A percentile compares a stretch with the other conserved stretches of the same genome.
phyloP scores from a whole-genome alignment of 1,284 basidiomycete species.

The Ceratobasidium sp. region DNA sequence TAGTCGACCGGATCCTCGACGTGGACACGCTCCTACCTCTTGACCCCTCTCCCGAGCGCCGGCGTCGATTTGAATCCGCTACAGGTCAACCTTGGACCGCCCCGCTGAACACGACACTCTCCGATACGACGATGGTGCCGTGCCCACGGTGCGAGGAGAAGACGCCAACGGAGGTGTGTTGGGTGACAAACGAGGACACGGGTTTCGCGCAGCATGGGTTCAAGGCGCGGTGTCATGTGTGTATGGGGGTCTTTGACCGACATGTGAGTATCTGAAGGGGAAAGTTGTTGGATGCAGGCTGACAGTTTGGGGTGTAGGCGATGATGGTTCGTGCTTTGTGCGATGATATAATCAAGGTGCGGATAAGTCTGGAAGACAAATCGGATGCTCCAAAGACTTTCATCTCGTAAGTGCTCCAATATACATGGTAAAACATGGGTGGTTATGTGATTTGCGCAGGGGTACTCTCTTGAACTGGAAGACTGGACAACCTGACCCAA shows the following conservation, averaged over 20 bases:
- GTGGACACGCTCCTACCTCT: conserved; percentile 45
- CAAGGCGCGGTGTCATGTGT: conserved; percentile 39
- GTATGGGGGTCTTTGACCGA: conserved; percentile 31
- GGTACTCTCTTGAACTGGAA: conserved; percentile 42
- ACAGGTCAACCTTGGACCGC: conserved; percentile 43
- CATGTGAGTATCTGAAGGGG: conserved; percentile 10
- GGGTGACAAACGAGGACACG: conserved; percentile 41
- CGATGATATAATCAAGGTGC: conserved; percentile 38
- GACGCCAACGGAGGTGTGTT: conserved; percentile 36
- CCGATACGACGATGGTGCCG: conserved; percentile 32
- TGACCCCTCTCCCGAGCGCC: conserved; percentile 43
- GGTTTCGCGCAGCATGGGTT: conserved; percentile 46
- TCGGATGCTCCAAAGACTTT: conserved; percentile 4
- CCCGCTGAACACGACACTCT: conserved; percentile 12
- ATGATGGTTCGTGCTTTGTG: conserved; percentile 39
- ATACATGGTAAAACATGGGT: conserved; percentile 14
- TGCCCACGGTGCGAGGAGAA: conserved; percentile 45
- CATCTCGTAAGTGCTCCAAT: conserved; percentile 20
- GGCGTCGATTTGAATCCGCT: conserved; percentile 42
- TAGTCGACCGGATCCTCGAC: conserved; percentile 45
- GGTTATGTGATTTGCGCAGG: background rate
- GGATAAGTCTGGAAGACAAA: conserved; percentile 5
- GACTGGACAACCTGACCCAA: conserved; percentile 5
- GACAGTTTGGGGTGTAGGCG: background rate
- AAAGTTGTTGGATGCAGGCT: background rate